A percentile compares a stretch with the other conserved stretches of the same genome.
These are phyloP conservation scores for Macaranga tanarius DNA, from an alignment of 441 rosid species.

Conservation along the genomic window DNA sequence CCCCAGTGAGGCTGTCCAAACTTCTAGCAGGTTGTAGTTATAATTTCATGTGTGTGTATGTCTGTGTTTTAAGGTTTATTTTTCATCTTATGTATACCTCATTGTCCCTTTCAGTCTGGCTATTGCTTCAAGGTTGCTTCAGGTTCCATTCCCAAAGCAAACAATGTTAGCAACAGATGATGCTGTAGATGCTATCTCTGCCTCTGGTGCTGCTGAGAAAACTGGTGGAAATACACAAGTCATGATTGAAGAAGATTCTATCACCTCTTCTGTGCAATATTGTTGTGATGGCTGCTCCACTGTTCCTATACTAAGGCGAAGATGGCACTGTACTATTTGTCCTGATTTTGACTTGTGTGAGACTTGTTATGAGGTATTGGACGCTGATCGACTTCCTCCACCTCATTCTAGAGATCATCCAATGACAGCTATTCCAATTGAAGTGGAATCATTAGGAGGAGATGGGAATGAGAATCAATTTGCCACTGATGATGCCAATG, in stretches of 20 bases:
- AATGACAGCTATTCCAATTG: conserved; percentile 98
- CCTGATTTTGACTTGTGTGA: conserved; percentile 99
- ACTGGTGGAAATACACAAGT: conserved; percentile 73
- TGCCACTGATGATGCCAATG: conserved; percentile 71
- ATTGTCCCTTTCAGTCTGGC: conserved; percentile 73
- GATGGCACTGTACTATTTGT: conserved; percentile 99
- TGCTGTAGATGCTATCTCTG: conserved; percentile 58
- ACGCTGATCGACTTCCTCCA: conserved; percentile 86
- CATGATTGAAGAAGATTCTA: conserved; percentile 97
- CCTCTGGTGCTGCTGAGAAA: conserved; percentile 59
- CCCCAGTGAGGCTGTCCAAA: conserved; percentile 87
- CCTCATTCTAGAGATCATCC: conserved; percentile 99
- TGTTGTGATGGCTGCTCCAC: conserved; percentile 99
- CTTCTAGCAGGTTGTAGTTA: conserved; percentile 89
- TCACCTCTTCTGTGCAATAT: conserved; percentile 96
- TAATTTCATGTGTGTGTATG: conserved; percentile 1
- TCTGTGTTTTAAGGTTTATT: conserved; percentile 13
- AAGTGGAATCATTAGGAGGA: conserved; percentile 87
- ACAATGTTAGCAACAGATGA: conserved; percentile 94
- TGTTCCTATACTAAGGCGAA: conserved; percentile 91
- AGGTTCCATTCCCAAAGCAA: conserved; percentile 99
- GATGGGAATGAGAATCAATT: conserved; percentile 86
- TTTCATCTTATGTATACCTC: conserved; percentile 26
- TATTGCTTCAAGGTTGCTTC: conserved; percentile 97
- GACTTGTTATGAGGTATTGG: conserved; percentile 91